Percentiles rank a stretch among this genome's conserved stretches.
Evolutionary conservation across 345 rosid species (phyloP).

Genomic region (Carallia brachiata): DNA sequence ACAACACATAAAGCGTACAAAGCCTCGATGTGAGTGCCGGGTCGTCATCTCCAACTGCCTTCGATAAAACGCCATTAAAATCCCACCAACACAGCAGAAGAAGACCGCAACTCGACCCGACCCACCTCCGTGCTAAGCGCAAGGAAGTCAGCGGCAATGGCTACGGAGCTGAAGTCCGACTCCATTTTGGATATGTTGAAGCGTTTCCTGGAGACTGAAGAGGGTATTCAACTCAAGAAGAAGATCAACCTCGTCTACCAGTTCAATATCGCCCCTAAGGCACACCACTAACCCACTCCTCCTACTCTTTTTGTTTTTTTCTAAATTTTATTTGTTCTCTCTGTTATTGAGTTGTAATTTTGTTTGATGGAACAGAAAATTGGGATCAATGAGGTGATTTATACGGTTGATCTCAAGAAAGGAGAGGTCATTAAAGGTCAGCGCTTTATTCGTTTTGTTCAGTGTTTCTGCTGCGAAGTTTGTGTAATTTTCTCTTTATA

Average conservation of each 20-base stretch:
- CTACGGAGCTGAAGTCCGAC: conserved; percentile 66
- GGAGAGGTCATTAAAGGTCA: conserved; percentile 88
- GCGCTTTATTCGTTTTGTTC: conserved; percentile 7
- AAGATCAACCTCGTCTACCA: conserved; percentile 87
- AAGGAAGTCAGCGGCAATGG: conserved; percentile 35
- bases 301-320: not conserved
- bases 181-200: conserved; percentile 68
- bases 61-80: not conserved
- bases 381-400: conserved; percentile 78
- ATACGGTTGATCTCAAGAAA: conserved; percentile 82
- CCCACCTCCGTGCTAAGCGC: not conserved
- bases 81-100: not conserved
- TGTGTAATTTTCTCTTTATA: too few relatives aligned
- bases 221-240: conserved; percentile 56
- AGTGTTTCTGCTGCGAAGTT: not conserved
- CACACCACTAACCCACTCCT: not conserved
- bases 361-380: conserved; percentile 53
- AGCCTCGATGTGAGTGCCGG: not conserved
- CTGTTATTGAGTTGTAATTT: not conserved
- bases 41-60: not conserved
- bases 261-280: conserved; percentile 93
- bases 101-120: not conserved
- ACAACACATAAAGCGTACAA: too few relatives aligned
- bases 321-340: not conserved
- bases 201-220: conserved; percentile 63